Conservation (phyloP, 768 basidiomycete species). For the Naganishia randhawae region DNA sequence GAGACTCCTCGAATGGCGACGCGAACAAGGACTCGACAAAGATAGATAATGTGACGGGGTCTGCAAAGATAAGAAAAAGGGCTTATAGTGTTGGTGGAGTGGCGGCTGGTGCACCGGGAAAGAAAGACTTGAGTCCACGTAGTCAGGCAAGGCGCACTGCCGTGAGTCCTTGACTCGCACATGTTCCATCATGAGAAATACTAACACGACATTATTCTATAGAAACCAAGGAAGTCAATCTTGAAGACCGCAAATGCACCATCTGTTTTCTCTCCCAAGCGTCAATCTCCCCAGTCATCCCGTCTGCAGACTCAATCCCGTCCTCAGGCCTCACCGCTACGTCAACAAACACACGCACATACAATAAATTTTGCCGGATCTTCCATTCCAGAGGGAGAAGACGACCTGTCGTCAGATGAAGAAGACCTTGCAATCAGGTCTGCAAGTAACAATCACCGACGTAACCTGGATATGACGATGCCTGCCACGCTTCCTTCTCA, state of each 20-base stretch:
- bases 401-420: slow-evolving; percentile 16
- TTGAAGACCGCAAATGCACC: slow-evolving; percentile 33
- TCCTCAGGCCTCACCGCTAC: slow-evolving; percentile 21
- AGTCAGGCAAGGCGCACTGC: neutral
- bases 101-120: neutral
- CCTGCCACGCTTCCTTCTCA: slow-evolving; percentile 15
- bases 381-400: neutral
- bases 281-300: slow-evolving; percentile 3
- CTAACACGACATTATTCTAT: neutral
- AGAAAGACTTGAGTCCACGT: neutral
- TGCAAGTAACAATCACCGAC: neutral
- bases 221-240: slow-evolving; percentile 48
- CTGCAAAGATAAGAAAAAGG: slow-evolving; percentile 16
- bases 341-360: slow-evolving; percentile 37
- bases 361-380: slow-evolving; percentile 33
- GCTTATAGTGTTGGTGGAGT: slow-evolving; percentile 21
- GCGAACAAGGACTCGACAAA: neutral
- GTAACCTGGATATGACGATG: slow-evolving; percentile 12
- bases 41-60: neutral
- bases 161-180: neutral
- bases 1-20: neutral
- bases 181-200: neutral
- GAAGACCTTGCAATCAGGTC: slow-evolving; percentile 9
- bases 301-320: slow-evolving; percentile 1
- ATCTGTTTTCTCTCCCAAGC: slow-evolving; percentile 14